Conservation (phyloP, 192 early-diverging fungal species). For the Geosiphon pyriformis region DNA sequence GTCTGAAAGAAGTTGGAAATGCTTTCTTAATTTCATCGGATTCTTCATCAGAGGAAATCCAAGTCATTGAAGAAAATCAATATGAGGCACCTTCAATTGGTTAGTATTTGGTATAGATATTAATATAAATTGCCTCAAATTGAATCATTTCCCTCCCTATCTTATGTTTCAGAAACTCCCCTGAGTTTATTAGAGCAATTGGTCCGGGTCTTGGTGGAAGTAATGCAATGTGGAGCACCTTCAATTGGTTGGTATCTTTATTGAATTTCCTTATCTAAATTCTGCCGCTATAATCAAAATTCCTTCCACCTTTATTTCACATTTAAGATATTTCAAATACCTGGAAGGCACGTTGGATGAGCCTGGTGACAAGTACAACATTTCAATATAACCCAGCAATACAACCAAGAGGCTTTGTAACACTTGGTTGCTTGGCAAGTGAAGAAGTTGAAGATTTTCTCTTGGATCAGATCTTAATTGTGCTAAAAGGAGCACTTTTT, state of each 20-base stretch:
- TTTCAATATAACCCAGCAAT: conserved; percentile 94
- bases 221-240: conserved; percentile 58
- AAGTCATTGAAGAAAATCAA: conserved; percentile 59
- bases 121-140: too few species aligned
- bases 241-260: conserved; percentile 46
- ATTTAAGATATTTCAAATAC: conserved; percentile 64
- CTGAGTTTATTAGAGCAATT: conserved; percentile 48
- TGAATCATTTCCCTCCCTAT: too few species aligned
- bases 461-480: conserved; percentile 85
- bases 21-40: conserved; percentile 58
- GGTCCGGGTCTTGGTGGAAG: conserved; percentile 58
- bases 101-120: too few species aligned
- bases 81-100: conserved; percentile 59
- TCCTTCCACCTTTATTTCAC: neutral
- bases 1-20: conserved; percentile 61
- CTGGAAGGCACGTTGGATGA: conserved; percentile 91
- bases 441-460: conserved; percentile 90
- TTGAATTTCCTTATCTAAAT: neutral
- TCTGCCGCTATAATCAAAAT: neutral
- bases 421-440: conserved; percentile 79
- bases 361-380: conserved; percentile 81
- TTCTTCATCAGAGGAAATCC: too few species aligned
- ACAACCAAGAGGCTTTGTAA: conserved; percentile 89
- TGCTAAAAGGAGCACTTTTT: conserved; percentile 76
- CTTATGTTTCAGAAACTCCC: conserved; percentile 44